Evolutionary conservation across 2,329 filamentous ascomycete species (phyloP).

Genomic region (Fusarium humuli): DNA sequence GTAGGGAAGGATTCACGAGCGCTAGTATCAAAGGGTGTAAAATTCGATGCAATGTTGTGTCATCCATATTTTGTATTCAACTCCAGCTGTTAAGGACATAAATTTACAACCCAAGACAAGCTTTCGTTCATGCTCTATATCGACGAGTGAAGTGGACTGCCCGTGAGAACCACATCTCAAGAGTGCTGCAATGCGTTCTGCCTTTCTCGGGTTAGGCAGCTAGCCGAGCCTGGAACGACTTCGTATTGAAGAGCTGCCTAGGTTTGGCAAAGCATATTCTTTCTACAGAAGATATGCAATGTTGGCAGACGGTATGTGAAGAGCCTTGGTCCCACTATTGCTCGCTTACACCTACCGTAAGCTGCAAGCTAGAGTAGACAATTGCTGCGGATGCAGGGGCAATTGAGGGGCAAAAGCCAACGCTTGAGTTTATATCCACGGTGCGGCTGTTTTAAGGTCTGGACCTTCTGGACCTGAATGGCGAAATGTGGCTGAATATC

Average conservation of each 20-base stretch:
- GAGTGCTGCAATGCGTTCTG: accelerated
- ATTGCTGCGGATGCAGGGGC: not conserved
- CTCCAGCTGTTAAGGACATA: no score
- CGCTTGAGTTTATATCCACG: not conserved
- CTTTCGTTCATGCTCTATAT: not conserved
- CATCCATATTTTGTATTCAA: no score
- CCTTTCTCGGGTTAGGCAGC: accelerated
- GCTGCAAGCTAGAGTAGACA: not conserved
- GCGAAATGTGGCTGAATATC: not conserved
- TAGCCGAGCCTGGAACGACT: accelerated
- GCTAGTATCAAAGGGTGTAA: no score
- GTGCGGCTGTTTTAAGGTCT: not conserved
- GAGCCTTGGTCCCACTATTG: not conserved
- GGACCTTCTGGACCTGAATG: not conserved
- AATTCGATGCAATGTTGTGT: no score
- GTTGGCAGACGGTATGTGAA: not conserved
- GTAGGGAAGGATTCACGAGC: accelerated
- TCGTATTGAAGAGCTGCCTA: not conserved
- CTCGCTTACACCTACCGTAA: not conserved
- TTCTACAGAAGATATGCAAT: not conserved
- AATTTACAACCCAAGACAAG: no score
- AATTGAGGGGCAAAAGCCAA: not conserved
- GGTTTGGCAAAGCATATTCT: not conserved
- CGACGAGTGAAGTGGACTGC: accelerated
- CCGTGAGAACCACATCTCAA: accelerated